Conservation (phyloP, 78 protist species). For the Acrasis kona region DNA sequence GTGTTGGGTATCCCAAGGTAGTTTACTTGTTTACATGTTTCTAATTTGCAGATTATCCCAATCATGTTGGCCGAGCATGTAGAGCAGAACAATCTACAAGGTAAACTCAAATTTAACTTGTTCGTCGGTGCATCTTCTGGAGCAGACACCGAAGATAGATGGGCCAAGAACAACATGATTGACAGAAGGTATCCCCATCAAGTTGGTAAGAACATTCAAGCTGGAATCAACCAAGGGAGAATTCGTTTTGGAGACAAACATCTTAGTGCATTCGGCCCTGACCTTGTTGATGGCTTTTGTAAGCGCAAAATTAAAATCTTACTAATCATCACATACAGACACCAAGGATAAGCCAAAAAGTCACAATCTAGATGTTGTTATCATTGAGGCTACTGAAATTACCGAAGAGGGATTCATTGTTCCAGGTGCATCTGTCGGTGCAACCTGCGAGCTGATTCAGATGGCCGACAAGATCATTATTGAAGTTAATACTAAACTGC, state of each 20-base stretch:
- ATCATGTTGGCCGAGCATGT: neutral
- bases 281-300: neutral
- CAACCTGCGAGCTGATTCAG: slow-evolving; percentile 33
- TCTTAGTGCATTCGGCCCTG: neutral
- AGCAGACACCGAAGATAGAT: neutral
- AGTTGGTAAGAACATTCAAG: neutral
- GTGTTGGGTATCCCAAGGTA: neutral
- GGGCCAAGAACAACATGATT: neutral
- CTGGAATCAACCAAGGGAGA: neutral
- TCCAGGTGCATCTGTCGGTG: slow-evolving; percentile 54
- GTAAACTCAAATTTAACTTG: neutral
- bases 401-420: slow-evolving; percentile 47
- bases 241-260: neutral
- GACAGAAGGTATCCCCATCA: neutral
- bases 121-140: neutral
- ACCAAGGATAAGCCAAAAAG: no score
- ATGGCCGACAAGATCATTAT: slow-evolving; percentile 53
- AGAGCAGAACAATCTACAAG: neutral
- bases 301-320: no score
- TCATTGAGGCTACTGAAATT: slow-evolving; percentile 61
- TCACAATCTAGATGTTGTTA: slow-evolving; percentile 44
- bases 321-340: no score
- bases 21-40: no score
- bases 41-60: no score
- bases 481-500: slow-evolving; percentile 54